Evolutionary conservation across 164 flowering plant genomes (phyloP), one percentile per base, ranked within the genome.

Genomic region (Magnolia officinalis): DNA sequence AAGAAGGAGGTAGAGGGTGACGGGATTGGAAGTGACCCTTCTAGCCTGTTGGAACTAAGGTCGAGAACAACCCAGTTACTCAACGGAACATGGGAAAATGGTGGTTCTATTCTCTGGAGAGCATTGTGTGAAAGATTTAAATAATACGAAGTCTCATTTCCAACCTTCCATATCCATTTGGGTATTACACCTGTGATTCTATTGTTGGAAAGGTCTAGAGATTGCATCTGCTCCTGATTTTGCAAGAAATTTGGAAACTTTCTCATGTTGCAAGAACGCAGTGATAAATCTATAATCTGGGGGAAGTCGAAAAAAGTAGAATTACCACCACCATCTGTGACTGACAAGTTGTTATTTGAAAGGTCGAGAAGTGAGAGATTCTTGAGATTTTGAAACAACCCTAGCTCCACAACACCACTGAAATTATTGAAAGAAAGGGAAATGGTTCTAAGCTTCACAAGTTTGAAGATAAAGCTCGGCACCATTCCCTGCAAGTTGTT

Each of bases 171-270:
- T 49, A 74, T 63, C 76, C 68, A 74, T 0, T 5, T n/a, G 6
- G 76, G 76, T 63, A 74, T 50, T 1, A 21, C 52, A 1, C 76
- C 76, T 0, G 45, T 14, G 0, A 74, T 49, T n/a, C 6, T 49
- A 58, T 74, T 74, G 37, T 64, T 49, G 5, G 70, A 74, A 7
- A 74, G 70, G 55, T 74, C 70, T 4, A 74, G 45, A 49, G 6
- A 1, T 13, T 13, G 0, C 1, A 74, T 18, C 2, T 50, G 1
- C n/a, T 64, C 21, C 0, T 63, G 70, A 21, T 31, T 24, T 18
- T 8, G 29, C 9, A 80, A 23, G 63, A 80, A 73, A 29, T 21
- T 8, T 31, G 85, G 83, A 21, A 83, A 78, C 26, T 73, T 18
- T 6, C 4, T 73, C 8, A 80, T 19, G 58, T 76, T 78, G 81